Conservation (phyloP, 768 basidiomycete species). For the Podaxis sp. region DNA sequence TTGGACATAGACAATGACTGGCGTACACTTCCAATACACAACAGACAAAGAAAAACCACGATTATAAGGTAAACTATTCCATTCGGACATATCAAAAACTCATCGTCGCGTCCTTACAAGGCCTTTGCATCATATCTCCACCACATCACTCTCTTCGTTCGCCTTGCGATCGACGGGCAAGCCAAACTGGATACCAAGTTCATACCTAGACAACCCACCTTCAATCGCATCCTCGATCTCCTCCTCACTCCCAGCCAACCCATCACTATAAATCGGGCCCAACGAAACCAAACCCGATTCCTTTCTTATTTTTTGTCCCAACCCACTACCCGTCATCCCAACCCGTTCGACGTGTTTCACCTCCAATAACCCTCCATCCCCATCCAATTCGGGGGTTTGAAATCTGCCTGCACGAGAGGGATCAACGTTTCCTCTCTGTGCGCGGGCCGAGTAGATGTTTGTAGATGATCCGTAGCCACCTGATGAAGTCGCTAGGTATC, state of each 20-base stretch:
- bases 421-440: neutral
- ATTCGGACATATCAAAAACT: too few relatives aligned
- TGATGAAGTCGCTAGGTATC: neutral
- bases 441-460: slow-evolving; percentile 1
- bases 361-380: neutral
- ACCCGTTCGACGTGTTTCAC: neutral
- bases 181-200: neutral
- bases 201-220: slow-evolving; percentile 1
- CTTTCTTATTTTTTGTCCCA: too few relatives aligned
- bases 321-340: too few relatives aligned
- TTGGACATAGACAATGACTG: too few relatives aligned
- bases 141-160: neutral
- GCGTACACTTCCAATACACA: too few relatives aligned
- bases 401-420: neutral
- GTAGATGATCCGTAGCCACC: slow-evolving; percentile 2
- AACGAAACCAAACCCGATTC: too few relatives aligned
- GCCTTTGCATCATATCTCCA: neutral
- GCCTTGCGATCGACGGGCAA: neutral
- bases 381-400: neutral
- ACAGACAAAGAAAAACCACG: too few relatives aligned
- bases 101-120: neutral
- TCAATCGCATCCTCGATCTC: slow-evolving; percentile 5
- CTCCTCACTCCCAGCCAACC: neutral
- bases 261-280: slow-evolving; percentile 1
- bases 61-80: too few relatives aligned